Base-by-base conservation (phyloP, 2,329 filamentous ascomycete species). In the Aspergillus japonicus region DNA sequence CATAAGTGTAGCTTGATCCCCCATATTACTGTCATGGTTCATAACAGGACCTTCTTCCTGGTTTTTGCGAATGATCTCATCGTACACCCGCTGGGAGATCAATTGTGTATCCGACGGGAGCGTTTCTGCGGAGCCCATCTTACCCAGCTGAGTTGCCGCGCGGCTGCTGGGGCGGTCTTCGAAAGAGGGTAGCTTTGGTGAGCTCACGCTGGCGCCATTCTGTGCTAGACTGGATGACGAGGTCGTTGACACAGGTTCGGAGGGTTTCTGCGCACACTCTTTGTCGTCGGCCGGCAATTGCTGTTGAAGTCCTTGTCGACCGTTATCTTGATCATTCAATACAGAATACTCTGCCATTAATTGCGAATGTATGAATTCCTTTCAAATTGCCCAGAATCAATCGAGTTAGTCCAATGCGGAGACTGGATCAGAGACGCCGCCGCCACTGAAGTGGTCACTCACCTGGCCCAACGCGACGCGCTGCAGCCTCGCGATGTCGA, bases 61-160 rank as follows among this genome's bases (percentile, higher is more conserved):
- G 64, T 75, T 78, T 55, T 73, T 70, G 50, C 68, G 68, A 44
- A 79, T 71, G 39, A 80, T 66, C 21, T 69, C 71, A 57, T 80
- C 77, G 54, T 74, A 78, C 23, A 77, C 73, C 12, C 78, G 79
- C 58, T 78, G 78, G 5, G 78, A 80, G 47, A 81, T 69, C 16
- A 75, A 72, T 64, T 80, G 78, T 10, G 78, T 81, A 61, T 79
- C 77, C 23, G 74, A 73, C 24, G 75, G 71, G 4, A 67, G 65
- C 49, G 68, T 69, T n/a, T 73, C 72, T 29, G 68, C 69, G 23
- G 70, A 71, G 39, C 66, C 69, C 74, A 78, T 78, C 50, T 70
- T 73, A 35, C 57, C 62, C 35, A 57, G 23, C 35, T 66, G 68
- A 31, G 66, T 66, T 7, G 66, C 66, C 8, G 68, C 58, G 5